Evolutionary conservation across 306 rosid genomes (phyloP).

Genomic region (Prunus salicina): DNA sequence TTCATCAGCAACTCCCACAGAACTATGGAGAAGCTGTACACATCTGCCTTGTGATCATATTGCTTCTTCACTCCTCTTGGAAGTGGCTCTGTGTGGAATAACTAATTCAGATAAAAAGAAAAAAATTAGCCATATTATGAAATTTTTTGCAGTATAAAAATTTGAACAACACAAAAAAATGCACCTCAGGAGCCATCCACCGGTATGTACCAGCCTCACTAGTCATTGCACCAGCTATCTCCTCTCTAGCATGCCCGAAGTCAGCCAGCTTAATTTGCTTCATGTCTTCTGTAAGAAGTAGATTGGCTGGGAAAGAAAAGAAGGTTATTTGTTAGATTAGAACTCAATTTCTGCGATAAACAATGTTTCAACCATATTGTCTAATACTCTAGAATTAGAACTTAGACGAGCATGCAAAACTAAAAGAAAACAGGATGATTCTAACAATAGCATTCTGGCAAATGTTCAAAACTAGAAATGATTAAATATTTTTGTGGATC

Average conservation of each 20-base stretch:
- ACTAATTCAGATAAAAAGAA: conserved; percentile 22
- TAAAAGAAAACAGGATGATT: not conserved
- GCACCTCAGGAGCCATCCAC: conserved; percentile 74
- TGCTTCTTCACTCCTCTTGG: conserved; percentile 39
- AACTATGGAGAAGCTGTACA: conserved; percentile 59
- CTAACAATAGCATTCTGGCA: not conserved
- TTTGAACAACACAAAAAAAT: not conserved
- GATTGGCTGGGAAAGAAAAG: conserved; percentile 33
- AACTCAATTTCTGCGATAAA: not conserved
- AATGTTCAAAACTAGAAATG: not conserved
- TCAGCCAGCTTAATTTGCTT: conserved; percentile 43
- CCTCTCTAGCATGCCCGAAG: conserved; percentile 53
- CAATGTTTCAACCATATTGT: not conserved
- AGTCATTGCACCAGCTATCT: conserved; percentile 40
- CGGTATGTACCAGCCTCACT: conserved; percentile 57
- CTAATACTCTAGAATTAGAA: not conserved
- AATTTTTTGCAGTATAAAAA: not conserved
- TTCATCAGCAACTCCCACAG: conserved; percentile 57
- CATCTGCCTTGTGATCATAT: conserved; percentile 66
- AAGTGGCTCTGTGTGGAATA: conserved; percentile 48
- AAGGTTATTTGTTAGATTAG: not conserved
- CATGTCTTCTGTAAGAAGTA: conserved; percentile 47
- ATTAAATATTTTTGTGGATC: not conserved
- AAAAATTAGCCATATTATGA: not conserved
- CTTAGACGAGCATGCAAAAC: not conserved